These are phyloP conservation scores for Hevea brasiliensis DNA, from an alignment of 345 rosid genomes.

Conservation along the genomic window DNA sequence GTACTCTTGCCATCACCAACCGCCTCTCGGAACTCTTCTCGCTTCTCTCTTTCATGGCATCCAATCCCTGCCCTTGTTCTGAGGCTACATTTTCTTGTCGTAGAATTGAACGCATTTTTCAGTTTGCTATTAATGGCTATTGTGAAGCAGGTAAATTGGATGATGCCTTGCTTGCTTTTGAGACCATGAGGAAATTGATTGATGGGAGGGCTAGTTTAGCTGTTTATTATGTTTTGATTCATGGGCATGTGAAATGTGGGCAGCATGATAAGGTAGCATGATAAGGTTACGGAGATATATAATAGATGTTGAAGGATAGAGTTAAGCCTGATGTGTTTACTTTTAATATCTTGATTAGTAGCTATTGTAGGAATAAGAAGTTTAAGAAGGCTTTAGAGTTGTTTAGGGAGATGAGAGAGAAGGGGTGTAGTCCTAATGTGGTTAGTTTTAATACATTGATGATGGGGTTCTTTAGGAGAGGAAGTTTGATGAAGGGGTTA, in stretches of 20 bases:
- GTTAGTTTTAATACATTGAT: conserved; percentile 84
- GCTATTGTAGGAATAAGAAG: conserved; percentile 52
- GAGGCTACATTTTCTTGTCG: conserved; percentile 90
- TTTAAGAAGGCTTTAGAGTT: conserved; percentile 60
- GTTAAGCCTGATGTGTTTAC: conserved; percentile 72
- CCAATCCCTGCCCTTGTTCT: conserved; percentile 79
- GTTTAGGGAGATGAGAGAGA: conserved; percentile 76
- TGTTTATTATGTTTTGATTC: conserved; percentile 61
- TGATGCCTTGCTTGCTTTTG: conserved; percentile 56
- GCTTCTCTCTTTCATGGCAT: conserved; percentile 56
- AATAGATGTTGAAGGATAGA: conserved; percentile 59
- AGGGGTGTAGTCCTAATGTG: conserved; percentile 72
- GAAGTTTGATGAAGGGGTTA: conserved; percentile 62
- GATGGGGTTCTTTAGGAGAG: conserved; percentile 59
- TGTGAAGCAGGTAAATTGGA: conserved; percentile 60
- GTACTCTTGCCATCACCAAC: conserved; percentile 63
- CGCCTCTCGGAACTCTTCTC: conserved; percentile 52
- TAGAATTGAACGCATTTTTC: conserved; percentile 57
- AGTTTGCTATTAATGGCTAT: conserved; percentile 48
- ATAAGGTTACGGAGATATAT: conserved; percentile 49
- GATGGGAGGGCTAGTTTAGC: conserved; percentile 62
- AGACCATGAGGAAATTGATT: conserved; percentile 62
- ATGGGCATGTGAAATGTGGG: conserved; percentile 63
- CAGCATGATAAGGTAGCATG: too few relatives aligned
- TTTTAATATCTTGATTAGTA: conserved; percentile 69